Conservation (phyloP, 352 stramenopile genomes). For the Phytophthora fragariae region DNA sequence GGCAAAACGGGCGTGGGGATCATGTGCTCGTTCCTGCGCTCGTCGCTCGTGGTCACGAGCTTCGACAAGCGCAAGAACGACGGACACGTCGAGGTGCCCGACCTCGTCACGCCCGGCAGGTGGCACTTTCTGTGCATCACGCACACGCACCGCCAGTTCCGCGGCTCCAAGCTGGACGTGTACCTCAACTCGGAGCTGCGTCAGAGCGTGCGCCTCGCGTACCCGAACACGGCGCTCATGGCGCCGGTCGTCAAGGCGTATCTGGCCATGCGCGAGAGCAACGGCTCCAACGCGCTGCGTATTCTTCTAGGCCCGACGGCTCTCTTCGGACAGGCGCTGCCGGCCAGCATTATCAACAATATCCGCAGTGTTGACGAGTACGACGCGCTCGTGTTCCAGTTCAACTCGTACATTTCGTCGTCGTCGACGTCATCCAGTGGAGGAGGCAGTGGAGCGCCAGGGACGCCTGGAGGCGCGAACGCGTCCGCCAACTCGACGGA, state of each 20-base stretch:
- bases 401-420: conserved; percentile 82
- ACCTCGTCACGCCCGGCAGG: conserved; percentile 67
- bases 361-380: conserved; percentile 79
- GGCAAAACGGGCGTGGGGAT: conserved; percentile 81
- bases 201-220: conserved; percentile 78
- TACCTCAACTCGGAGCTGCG: conserved; percentile 80
- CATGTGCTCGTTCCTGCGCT: conserved; percentile 80
- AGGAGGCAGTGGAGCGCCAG: conserved; percentile 37
- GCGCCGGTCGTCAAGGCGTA: conserved; percentile 80
- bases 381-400: conserved; percentile 78
- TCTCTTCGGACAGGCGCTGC: conserved; percentile 67
- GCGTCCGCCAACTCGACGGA: conserved; percentile 50
- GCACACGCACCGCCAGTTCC: conserved; percentile 87
- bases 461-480: conserved; percentile 32
- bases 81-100: conserved; percentile 75
- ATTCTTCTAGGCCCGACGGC: conserved; percentile 71
- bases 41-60: conserved; percentile 80
- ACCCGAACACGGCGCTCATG: conserved; percentile 83
- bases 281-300: conserved; percentile 60
- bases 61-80: conserved; percentile 91
- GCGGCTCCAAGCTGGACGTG: conserved; percentile 84
- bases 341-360: conserved; percentile 67
- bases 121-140: conserved; percentile 89
- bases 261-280: conserved; percentile 81
- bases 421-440: conserved; percentile 59